A percentile compares a stretch with the other conserved stretches of the same genome.
phyloP scores from a whole-genome alignment of 2,329 filamentous ascomycete species.

The Fusarium circinatum region DNA sequence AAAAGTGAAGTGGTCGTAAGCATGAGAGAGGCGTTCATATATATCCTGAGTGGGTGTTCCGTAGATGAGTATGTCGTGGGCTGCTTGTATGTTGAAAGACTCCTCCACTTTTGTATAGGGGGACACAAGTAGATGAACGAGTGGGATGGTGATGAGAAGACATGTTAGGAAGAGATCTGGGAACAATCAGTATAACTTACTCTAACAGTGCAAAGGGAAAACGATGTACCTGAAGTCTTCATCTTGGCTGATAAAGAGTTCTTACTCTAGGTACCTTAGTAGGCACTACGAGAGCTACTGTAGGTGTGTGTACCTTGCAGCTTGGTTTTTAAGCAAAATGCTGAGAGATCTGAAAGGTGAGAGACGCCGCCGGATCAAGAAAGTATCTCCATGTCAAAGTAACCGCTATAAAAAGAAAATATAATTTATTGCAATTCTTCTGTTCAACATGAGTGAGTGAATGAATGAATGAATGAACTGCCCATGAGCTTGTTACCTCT shows the following conservation, averaged over 20 bases:
- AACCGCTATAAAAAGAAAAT: not conserved
- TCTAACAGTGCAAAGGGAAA: not conserved
- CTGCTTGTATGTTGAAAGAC: slow-evolving; percentile 96
- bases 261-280: not conserved
- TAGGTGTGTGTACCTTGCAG: too few species aligned
- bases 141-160: slow-evolving; percentile 66
- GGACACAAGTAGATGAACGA: slow-evolving; percentile 75
- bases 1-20: slow-evolving; percentile 92
- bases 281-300: too few species aligned
- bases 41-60: slow-evolving; percentile 74
- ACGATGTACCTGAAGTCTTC: slow-evolving; percentile 32
- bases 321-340: not conserved
- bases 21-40: slow-evolving; percentile 62
- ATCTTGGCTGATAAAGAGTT: slow-evolving; percentile 30
- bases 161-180: slow-evolving; percentile 41
- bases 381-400: not conserved
- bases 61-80: slow-evolving; percentile 87
- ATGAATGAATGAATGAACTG: not conserved
- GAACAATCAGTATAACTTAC: not conserved
- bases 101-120: slow-evolving; percentile 99
- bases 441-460: not conserved
- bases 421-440: not conserved
- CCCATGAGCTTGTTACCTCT: slow-evolving; percentile 5
- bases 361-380: not conserved
- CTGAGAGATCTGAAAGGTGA: not conserved